Percentiles rank a stretch among this genome's conserved stretches.
Evolutionary conservation across 257 asterid genomes (phyloP).

Genomic region (Anisodus tanguticus): DNA sequence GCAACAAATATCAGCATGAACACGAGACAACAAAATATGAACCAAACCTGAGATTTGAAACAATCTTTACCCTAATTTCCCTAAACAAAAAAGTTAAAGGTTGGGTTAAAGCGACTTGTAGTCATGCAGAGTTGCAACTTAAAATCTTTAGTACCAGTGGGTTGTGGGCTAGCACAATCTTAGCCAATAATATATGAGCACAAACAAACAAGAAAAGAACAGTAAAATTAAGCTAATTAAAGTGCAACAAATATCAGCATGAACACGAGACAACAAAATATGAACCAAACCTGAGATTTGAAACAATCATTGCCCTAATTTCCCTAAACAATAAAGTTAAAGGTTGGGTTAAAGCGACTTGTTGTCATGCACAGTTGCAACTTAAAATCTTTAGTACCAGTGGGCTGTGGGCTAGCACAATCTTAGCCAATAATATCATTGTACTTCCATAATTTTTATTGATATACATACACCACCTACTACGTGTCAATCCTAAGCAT

Average conservation of each 20-base stretch:
- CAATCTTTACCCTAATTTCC: neutral
- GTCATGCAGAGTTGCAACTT: neutral
- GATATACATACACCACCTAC: neutral
- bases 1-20: neutral
- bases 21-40: neutral
- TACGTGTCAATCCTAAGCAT: neutral
- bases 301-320: neutral
- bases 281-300: conserved; percentile 5
- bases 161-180: neutral
- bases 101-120: neutral
- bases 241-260: neutral
- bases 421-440: neutral
- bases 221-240: neutral
- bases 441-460: neutral
- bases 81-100: neutral
- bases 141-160: neutral
- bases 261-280: neutral
- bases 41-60: conserved; percentile 6
- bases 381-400: neutral
- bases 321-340: neutral
- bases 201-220: conserved; percentile 2
- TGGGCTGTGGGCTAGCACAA: neutral
- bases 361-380: neutral
- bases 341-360: neutral
- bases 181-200: neutral